These are phyloP conservation scores for Moesziomyces parantarcticus DNA, from an alignment of 1,284 basidiomycete genomes.

Conservation along the genomic window DNA sequence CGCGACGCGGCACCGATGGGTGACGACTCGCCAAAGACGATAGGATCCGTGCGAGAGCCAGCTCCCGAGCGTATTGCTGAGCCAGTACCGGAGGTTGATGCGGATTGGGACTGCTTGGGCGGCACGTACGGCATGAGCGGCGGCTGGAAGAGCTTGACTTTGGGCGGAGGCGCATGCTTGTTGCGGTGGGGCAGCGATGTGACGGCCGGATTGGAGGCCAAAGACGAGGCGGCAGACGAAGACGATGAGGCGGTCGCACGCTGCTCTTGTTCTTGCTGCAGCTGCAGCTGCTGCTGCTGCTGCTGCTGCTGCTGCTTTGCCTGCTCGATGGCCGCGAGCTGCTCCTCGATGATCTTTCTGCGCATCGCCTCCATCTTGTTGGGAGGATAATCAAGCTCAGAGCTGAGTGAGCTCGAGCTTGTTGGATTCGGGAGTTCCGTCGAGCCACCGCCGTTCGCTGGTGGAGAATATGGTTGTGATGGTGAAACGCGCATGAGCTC, in stretches of 20 bases:
- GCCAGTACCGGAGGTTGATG: not conserved
- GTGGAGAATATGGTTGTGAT: too few relatives aligned
- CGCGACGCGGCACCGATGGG: slow-evolving; percentile 17
- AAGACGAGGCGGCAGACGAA: slow-evolving; percentile 7
- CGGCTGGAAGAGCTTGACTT: slow-evolving; percentile 49
- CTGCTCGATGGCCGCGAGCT: slow-evolving; percentile 38
- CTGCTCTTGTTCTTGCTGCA: too few relatives aligned
- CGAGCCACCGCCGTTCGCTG: too few relatives aligned
- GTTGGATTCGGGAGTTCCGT: too few relatives aligned
- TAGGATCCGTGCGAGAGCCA: slow-evolving; percentile 33
- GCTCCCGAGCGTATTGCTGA: slow-evolving; percentile 12
- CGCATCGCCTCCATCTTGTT: slow-evolving; percentile 49
- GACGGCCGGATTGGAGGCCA: slow-evolving; percentile 18
- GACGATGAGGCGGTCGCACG: slow-evolving; percentile 6
- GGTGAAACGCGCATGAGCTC: too few relatives aligned
- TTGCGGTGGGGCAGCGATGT: slow-evolving; percentile 37
- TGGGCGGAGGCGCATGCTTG: slow-evolving; percentile 50
- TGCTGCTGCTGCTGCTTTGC: slow-evolving; percentile 11
- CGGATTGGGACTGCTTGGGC: slow-evolving; percentile 1
- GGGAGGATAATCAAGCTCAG: not conserved
- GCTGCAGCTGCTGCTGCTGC: slow-evolving; percentile 15
- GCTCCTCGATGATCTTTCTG: slow-evolving; percentile 48
- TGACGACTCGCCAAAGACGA: slow-evolving; percentile 42
- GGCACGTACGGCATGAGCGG: slow-evolving; percentile 23
- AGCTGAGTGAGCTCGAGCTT: not conserved